Percentiles rank a stretch among this genome's conserved stretches.
phyloP scores from a whole-genome alignment of 2,329 filamentous ascomycete genomes.

The Neofusicoccum ribis region DNA sequence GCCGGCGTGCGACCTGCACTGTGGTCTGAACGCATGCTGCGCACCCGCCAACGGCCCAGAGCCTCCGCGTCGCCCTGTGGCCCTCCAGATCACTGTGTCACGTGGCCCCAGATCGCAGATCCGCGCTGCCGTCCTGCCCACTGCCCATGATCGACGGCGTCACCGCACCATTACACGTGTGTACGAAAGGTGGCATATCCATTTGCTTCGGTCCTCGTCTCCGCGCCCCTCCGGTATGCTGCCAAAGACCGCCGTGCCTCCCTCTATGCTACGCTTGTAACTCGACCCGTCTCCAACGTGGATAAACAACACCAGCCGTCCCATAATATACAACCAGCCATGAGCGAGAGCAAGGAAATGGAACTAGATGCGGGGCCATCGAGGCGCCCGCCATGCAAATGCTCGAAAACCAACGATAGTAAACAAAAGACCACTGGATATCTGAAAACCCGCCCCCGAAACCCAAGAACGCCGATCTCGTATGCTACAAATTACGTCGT shows the following conservation, averaged over 20 bases:
- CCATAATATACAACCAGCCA: constrained; percentile 17
- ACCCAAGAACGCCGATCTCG: constrained; percentile 14
- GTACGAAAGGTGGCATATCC: constrained; percentile 10
- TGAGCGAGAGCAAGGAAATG: neutral
- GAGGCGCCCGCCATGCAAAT: constrained; percentile 18
- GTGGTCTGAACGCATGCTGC: neutral
- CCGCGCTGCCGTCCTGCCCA: neutral
- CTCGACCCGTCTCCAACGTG: constrained; percentile 13
- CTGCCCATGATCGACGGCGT: neutral
- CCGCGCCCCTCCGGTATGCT: neutral
- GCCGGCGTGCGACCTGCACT: neutral
- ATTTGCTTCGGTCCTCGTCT: constrained; percentile 4
- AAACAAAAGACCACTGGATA: constrained; percentile 18
- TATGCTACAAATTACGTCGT: constrained; percentile 20
- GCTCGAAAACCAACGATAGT: constrained; percentile 15
- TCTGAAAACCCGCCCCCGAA: constrained; percentile 14
- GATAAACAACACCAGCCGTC: constrained; percentile 4
- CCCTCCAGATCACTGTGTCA: constrained; percentile 2
- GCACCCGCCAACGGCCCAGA: neutral
- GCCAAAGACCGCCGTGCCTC: constrained; percentile 7
- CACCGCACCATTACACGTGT: neutral
- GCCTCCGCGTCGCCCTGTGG: neutral
- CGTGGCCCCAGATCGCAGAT: constrained; percentile 14
- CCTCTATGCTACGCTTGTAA: constrained; percentile 12
- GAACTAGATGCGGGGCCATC: neutral